Conservation (phyloP, 768 basidiomycete genomes). For the Russula compacta region DNA sequence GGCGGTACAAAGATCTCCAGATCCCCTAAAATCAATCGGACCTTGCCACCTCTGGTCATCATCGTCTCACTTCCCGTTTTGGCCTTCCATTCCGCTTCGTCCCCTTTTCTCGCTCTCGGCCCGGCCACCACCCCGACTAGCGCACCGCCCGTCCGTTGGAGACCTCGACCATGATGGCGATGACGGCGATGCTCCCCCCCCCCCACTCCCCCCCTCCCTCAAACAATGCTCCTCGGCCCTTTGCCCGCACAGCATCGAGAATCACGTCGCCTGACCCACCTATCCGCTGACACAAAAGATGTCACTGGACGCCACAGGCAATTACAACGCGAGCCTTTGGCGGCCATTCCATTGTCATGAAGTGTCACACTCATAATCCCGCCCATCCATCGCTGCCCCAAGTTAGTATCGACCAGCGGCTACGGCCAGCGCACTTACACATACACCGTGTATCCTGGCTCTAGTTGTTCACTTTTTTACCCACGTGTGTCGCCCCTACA, state of each 20-base stretch:
- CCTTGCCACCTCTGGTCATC: neutral
- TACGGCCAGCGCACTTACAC: constrained; percentile 1
- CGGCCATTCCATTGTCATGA: too few relatives aligned
- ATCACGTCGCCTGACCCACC: too few relatives aligned
- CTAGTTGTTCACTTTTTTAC: neutral
- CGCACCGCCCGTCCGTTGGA: neutral
- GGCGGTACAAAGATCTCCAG: neutral
- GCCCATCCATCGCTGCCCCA: neutral
- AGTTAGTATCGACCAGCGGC: neutral
- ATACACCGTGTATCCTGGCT: constrained; percentile 2
- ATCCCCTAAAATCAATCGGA: constrained; percentile 5
- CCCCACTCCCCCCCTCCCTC: too few relatives aligned
- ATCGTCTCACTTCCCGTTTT: too few relatives aligned
- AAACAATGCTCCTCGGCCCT: too few relatives aligned
- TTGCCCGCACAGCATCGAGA: neutral
- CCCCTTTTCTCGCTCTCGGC: neutral
- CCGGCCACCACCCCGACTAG: neutral
- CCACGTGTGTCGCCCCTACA: neutral
- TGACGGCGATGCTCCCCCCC: neutral
- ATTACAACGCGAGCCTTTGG: too few relatives aligned
- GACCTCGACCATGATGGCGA: neutral
- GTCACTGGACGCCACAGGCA: neutral
- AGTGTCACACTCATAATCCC: neutral
- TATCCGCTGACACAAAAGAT: neutral
- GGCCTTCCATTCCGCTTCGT: neutral